Conservation (phyloP, 768 basidiomycete species). For the Collybiopsis luxurians region DNA sequence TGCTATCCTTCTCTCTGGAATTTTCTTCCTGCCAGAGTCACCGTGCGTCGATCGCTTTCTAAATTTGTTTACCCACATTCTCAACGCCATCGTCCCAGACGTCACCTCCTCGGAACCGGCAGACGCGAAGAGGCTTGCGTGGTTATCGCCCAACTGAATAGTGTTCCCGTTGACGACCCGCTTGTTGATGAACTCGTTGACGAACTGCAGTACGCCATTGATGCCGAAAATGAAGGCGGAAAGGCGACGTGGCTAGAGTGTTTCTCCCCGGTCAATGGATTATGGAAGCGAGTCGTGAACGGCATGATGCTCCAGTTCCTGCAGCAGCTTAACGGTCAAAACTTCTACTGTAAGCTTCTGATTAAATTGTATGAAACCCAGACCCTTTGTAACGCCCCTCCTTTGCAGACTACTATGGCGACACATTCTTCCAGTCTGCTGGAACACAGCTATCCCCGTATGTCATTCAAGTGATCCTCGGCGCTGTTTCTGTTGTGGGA, state of each 20-base stretch:
- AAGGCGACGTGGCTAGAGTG: constrained; percentile 79
- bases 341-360: constrained; percentile 63
- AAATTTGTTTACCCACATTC: not conserved
- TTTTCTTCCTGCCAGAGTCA: constrained; percentile 77
- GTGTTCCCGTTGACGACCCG: constrained; percentile 54
- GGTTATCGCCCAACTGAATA: constrained; percentile 67
- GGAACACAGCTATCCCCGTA: constrained; percentile 67
- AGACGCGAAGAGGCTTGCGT: constrained; percentile 50
- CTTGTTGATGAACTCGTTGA: constrained; percentile 58
- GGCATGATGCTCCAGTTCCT: constrained; percentile 86
- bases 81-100: constrained; percentile 32
- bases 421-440: constrained; percentile 76
- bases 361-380: too few relatives aligned
- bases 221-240: constrained; percentile 75
- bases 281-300: constrained; percentile 74
- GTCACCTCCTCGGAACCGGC: constrained; percentile 64
- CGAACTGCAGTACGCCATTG: constrained; percentile 65
- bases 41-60: constrained; percentile 43
- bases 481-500: constrained; percentile 70
- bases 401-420: constrained; percentile 67
- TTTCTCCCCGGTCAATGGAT: constrained; percentile 62
- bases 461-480: constrained; percentile 72
- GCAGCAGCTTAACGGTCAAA: constrained; percentile 79
- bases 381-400: too few relatives aligned
- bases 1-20: constrained; percentile 59